A percentile compares a stretch with the other conserved stretches of the same genome.
These are phyloP conservation scores for Venturia carpophila DNA, from an alignment of 2,329 filamentous ascomycete genomes.

Conservation along the genomic window DNA sequence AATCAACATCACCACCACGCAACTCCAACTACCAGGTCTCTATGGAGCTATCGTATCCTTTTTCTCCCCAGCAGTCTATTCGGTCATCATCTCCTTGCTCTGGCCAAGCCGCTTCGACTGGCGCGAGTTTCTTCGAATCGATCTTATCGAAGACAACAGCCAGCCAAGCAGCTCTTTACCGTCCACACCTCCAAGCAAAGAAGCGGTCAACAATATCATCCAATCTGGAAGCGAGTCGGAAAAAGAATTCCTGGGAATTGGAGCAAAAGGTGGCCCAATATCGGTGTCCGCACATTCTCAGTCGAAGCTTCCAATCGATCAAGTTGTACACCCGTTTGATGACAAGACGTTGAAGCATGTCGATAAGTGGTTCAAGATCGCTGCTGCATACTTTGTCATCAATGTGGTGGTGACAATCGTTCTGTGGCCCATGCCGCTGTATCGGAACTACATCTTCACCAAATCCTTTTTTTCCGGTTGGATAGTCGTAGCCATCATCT, in stretches of 20 bases:
- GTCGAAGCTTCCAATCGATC: conserved; percentile 28
- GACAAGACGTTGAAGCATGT: conserved; percentile 25
- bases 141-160: conserved; percentile 15
- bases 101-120: conserved; percentile 34
- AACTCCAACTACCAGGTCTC: background rate
- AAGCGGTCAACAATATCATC: background rate
- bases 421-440: conserved; percentile 2
- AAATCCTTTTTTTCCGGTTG: background rate
- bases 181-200: background rate
- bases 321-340: conserved; percentile 39
- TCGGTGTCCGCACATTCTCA: background rate
- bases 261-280: background rate
- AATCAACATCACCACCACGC: background rate
- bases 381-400: conserved; percentile 19
- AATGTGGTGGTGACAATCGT: background rate
- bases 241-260: background rate
- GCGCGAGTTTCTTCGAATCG: conserved; percentile 40
- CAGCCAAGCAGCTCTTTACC: conserved; percentile 17
- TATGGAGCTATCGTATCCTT: conserved; percentile 41
- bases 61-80: conserved; percentile 41
- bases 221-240: background rate
- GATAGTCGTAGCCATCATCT: background rate
- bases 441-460: background rate
- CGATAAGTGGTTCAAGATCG: conserved; percentile 15
- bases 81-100: conserved; percentile 36